Conservation (phyloP, 176 grass and related monocot species). For the Musa schizocarpa region DNA sequence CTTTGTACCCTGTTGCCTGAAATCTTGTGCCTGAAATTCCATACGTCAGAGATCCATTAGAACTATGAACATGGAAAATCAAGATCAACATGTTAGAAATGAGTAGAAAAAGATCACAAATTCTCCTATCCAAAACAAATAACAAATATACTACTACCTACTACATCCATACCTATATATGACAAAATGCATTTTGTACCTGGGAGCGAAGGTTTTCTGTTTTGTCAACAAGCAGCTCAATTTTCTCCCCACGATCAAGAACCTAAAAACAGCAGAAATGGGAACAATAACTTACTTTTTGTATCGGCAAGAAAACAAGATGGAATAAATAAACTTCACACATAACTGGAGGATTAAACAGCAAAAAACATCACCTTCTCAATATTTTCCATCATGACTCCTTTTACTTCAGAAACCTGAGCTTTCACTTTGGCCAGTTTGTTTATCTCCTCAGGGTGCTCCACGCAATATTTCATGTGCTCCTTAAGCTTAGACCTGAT, state of each 20-base stretch:
- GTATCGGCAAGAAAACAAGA: background rate
- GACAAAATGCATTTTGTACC: background rate
- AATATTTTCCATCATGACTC: slow-evolving; percentile 7
- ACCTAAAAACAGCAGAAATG: background rate
- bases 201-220: slow-evolving; percentile 3
- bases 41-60: background rate
- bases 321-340: background rate
- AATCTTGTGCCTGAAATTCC: slow-evolving; percentile 5
- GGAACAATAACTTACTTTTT: background rate
- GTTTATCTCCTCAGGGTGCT: slow-evolving; percentile 8
- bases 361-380: slow-evolving; percentile 2
- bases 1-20: slow-evolving; percentile 12
- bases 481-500: slow-evolving; percentile 5
- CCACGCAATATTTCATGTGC: background rate
- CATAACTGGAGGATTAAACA: background rate
- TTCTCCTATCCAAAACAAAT: background rate
- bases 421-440: slow-evolving; percentile 2
- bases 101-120: background rate
- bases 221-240: slow-evolving; percentile 10
- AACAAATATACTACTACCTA: background rate
- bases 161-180: background rate
- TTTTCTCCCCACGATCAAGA: slow-evolving; percentile 11
- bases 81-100: background rate
- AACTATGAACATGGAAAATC: background rate
- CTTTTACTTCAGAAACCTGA: slow-evolving; percentile 11